phyloP scores from a whole-genome alignment of 164 flowering plant genomes.

The Kalanchoe fedtschenkoi region DNA sequence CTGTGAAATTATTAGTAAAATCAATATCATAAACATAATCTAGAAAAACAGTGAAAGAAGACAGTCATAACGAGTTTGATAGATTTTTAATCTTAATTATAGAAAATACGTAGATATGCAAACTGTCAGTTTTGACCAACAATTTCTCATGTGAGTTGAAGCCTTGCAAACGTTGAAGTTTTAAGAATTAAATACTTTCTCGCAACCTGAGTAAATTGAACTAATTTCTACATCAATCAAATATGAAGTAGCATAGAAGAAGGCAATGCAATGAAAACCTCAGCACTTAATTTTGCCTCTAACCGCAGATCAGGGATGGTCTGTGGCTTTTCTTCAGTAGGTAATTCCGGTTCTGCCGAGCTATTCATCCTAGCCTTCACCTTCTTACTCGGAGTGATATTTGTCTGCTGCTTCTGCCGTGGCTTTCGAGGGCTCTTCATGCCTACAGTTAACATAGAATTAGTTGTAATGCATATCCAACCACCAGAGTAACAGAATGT shows the following conservation, averaged over 20 bases:
- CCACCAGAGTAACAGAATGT: background rate
- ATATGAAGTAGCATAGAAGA: slow-evolving; percentile 8
- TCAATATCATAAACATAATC: background rate
- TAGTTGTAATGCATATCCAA: background rate
- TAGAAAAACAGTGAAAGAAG: background rate
- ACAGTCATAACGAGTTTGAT: background rate
- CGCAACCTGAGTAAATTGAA: background rate
- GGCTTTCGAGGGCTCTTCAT: slow-evolving; percentile 18
- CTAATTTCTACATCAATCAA: background rate
- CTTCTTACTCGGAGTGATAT: slow-evolving; percentile 36
- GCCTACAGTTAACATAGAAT: slow-evolving; percentile 13
- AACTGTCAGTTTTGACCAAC: too few species aligned
- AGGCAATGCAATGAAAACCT: slow-evolving; percentile 28
- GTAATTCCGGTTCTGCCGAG: slow-evolving; percentile 12
- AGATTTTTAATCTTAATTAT: too few species aligned
- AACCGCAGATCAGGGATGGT: slow-evolving; percentile 50
- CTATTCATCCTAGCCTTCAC: slow-evolving; percentile 17
- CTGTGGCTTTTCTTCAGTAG: slow-evolving; percentile 17
- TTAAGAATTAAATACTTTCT: background rate
- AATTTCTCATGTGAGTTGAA: too few species aligned
- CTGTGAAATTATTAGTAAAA: slow-evolving; percentile 25
- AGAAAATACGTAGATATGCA: too few species aligned
- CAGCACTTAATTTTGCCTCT: slow-evolving; percentile 71
- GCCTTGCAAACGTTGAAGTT: too few species aligned
- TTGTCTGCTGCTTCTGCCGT: slow-evolving; percentile 29